A percentile compares a stretch with the other conserved stretches of the same genome.
Evolutionary conservation across 2,329 filamentous ascomycete species (phyloP).

Genomic region (Diaporthe sp.): DNA sequence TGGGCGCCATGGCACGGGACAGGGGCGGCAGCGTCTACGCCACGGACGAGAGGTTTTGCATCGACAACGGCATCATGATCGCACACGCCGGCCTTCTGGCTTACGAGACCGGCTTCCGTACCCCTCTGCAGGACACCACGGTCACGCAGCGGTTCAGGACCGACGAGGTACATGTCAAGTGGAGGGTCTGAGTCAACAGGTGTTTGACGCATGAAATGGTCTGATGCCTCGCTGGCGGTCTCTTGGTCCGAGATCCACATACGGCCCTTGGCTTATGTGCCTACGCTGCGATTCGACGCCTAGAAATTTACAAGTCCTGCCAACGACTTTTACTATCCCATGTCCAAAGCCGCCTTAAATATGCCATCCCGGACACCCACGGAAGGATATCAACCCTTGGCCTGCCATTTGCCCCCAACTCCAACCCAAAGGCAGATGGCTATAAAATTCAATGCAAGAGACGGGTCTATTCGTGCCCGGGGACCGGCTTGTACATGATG

Average conservation of each 20-base stretch:
- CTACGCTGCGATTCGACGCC: neutral
- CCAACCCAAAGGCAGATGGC: slow-evolving; percentile 30
- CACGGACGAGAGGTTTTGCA: slow-evolving; percentile 97
- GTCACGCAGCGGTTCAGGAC: slow-evolving; percentile 88
- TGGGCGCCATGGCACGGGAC: slow-evolving; percentile 93
- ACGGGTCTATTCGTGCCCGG: slow-evolving; percentile 30
- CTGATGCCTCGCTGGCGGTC: neutral
- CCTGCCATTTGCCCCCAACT: slow-evolving; percentile 32
- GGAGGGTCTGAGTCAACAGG: slow-evolving; percentile 69
- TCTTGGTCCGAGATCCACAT: neutral
- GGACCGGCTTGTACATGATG: slow-evolving; percentile 91
- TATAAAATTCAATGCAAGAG: slow-evolving; percentile 12
- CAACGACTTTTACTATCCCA: slow-evolving; percentile 18
- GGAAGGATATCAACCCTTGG: slow-evolving; percentile 21
- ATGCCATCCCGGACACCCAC: slow-evolving; percentile 11
- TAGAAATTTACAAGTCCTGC: neutral
- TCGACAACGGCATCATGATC: slow-evolving; percentile 99
- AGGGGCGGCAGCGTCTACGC: slow-evolving; percentile 92
- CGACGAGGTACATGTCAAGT: slow-evolving; percentile 84
- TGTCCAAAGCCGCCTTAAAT: slow-evolving; percentile 32
- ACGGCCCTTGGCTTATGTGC: neutral
- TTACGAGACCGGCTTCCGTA: slow-evolving; percentile 83
- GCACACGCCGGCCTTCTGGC: slow-evolving; percentile 93
- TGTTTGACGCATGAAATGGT: neutral
- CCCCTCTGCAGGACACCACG: slow-evolving; percentile 82